Evolutionary conservation across 2,329 filamentous ascomycete genomes (phyloP).

Genomic region (Phialophora verrucosa): DNA sequence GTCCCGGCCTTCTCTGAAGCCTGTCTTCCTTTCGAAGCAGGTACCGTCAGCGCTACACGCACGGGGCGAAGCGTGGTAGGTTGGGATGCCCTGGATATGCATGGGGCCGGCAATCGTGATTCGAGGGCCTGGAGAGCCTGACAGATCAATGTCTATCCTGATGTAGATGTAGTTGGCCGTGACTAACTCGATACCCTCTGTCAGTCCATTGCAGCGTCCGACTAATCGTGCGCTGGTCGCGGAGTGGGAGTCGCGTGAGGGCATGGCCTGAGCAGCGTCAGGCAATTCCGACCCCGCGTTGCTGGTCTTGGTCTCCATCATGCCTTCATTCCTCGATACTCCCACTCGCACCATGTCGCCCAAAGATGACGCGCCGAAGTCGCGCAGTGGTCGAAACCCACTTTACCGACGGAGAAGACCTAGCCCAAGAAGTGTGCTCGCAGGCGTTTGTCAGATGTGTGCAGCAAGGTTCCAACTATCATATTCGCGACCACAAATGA

Average conservation of each 20-base stretch:
- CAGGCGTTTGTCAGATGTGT: slow-evolving; percentile 18
- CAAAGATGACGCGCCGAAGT: background rate
- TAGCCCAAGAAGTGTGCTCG: background rate
- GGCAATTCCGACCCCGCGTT: background rate
- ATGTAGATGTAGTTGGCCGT: slow-evolving; percentile 8
- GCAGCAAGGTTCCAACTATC: slow-evolving; percentile 9
- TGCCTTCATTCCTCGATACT: background rate
- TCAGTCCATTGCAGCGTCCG: background rate
- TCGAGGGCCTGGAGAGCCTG: slow-evolving; percentile 9
- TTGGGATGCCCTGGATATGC: background rate
- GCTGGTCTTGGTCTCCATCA: background rate
- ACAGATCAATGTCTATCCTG: slow-evolving; percentile 15
- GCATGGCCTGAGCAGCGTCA: background rate
- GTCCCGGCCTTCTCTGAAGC: background rate
- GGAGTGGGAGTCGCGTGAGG: background rate
- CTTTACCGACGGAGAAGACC: slow-evolving; percentile 25
- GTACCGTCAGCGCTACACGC: slow-evolving; percentile 24
- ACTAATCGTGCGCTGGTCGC: slow-evolving; percentile 2
- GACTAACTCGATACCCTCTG: background rate
- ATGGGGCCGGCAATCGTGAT: slow-evolving; percentile 7
- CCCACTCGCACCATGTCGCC: background rate
- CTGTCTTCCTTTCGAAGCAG: slow-evolving; percentile 1
- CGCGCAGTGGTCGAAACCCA: background rate
- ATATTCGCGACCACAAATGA: slow-evolving; percentile 1
- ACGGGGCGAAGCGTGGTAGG: slow-evolving; percentile 11